Percentiles rank a stretch among this genome's conserved stretches.
Conservation (phyloP, 2,329 filamentous ascomycete species). For the Neonectria ditissima region DNA sequence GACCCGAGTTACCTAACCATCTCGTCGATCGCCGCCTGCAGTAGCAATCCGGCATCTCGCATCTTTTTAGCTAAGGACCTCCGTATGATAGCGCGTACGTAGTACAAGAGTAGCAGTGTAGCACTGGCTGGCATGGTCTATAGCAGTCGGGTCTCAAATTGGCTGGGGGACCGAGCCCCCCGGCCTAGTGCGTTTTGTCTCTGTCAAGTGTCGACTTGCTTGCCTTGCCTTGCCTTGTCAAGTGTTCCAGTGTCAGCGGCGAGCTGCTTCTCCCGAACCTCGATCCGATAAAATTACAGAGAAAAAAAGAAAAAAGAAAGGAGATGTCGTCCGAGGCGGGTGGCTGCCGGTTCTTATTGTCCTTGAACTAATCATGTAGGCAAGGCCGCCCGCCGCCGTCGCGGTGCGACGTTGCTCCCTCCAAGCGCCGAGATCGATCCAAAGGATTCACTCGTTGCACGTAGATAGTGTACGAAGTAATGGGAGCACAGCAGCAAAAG, state of each 20-base stretch:
- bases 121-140: slow-evolving; percentile 8
- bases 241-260: background rate
- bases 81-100: background rate
- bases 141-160: slow-evolving; percentile 36
- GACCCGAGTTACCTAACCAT: background rate
- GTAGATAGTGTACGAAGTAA: too few species aligned
- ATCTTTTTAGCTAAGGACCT: background rate
- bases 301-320: too few species aligned
- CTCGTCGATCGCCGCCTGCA: background rate
- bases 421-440: background rate
- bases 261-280: background rate
- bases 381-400: background rate
- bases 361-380: background rate
- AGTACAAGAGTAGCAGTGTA: too few species aligned
- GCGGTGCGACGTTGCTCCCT: background rate
- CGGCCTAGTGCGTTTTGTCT: slow-evolving; percentile 34
- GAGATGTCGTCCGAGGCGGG: too few species aligned
- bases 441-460: background rate
- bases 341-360: background rate
- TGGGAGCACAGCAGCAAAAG: background rate
- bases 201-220: background rate
- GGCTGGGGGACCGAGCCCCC: slow-evolving; percentile 30
- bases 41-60: background rate
- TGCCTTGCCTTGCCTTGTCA: background rate
- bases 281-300: background rate